These are phyloP conservation scores for Vinca minor DNA, from an alignment of 257 asterid species.

Conservation along the genomic window DNA sequence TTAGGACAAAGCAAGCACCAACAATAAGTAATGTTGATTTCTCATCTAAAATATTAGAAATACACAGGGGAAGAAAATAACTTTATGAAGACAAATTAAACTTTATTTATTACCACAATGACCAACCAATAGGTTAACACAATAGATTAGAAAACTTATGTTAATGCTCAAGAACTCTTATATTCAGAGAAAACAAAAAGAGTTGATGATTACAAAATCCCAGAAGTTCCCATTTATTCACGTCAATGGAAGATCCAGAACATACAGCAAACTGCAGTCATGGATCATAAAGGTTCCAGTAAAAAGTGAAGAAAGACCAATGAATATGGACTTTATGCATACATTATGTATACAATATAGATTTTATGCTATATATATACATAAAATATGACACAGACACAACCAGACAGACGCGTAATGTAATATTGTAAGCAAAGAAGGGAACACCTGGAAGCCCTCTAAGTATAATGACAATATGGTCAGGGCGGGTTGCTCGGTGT, in stretches of 20 bases:
- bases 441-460: slow-evolving; percentile 92
- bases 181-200: not conserved
- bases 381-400: not conserved
- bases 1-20: not conserved
- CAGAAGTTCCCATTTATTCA: not conserved
- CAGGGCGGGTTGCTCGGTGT: slow-evolving; percentile 77
- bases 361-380: not conserved
- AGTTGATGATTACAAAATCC: not conserved
- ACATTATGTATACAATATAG: not conserved
- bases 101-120: not conserved
- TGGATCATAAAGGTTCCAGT: not conserved
- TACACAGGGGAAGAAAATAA: not conserved
- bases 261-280: not conserved
- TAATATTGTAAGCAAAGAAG: not conserved
- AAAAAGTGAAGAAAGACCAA: not conserved
- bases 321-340: not conserved
- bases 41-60: not conserved
- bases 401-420: not conserved
- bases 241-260: not conserved
- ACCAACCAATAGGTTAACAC: not conserved
- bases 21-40: not conserved
- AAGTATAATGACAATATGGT: slow-evolving; percentile 72
- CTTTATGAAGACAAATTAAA: not conserved
- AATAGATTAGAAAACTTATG: not conserved
- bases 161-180: not conserved